Conservation (phyloP, 345 rosid genomes). For the Gossypium longicalyx region DNA sequence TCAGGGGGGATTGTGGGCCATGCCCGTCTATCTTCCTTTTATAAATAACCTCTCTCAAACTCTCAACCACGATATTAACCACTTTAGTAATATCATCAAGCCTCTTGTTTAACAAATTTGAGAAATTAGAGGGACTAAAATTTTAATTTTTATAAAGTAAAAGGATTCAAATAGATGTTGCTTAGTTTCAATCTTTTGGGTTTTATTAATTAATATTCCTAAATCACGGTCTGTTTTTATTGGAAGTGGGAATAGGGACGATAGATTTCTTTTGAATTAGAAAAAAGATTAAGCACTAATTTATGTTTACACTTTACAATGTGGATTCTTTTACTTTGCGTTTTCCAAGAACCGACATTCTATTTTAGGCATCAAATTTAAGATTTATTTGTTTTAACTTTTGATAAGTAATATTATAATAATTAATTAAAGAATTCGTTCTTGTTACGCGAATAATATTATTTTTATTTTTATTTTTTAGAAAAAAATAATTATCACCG, state of each 20-base stretch:
- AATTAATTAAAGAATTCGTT: no score
- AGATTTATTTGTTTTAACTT: constrained; percentile 2
- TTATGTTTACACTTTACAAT: constrained; percentile 23
- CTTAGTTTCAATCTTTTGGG: constrained; percentile 12
- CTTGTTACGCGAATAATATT: no score
- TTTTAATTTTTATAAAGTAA: no score
- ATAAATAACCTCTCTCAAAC: no score
- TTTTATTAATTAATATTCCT: neutral
- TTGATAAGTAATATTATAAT: neutral
- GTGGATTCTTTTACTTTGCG: constrained; percentile 25
- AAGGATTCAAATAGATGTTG: neutral
- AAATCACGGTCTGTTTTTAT: neutral
- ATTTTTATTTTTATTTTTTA: no score
- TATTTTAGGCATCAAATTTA: constrained; percentile 19
- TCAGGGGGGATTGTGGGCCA: no score
- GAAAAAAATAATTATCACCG: no score
- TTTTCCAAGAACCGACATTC: constrained; percentile 21
- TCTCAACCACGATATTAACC: no score
- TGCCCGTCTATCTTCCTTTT: no score
- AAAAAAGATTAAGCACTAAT: constrained; percentile 8
- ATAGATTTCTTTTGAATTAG: constrained; percentile 2
- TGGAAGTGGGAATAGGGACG: constrained; percentile 1
- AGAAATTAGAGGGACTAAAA: no score
- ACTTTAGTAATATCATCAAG: no score
- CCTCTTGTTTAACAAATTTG: no score